Percentiles rank a stretch among this genome's conserved stretches.
Evolutionary conservation across 2,329 filamentous ascomycete species (phyloP).

Genomic region (Calonectria pteridis): DNA sequence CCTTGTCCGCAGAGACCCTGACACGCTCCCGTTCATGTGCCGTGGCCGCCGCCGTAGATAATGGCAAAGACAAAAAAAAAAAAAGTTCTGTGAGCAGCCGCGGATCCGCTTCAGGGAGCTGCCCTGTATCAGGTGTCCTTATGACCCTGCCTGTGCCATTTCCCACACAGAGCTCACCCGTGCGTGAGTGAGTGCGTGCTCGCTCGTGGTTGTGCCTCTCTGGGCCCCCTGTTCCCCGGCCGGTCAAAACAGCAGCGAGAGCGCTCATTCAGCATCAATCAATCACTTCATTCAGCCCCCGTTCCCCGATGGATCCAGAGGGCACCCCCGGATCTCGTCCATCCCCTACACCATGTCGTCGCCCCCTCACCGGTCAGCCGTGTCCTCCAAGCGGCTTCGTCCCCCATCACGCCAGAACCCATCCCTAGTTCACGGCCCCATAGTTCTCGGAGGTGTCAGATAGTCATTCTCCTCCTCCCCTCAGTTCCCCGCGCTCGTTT

Average conservation of each 20-base stretch:
- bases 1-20: not conserved
- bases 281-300: not conserved
- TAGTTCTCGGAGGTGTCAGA: not conserved
- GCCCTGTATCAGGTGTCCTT: slow-evolving; percentile 23
- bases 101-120: slow-evolving; percentile 32
- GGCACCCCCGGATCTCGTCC: slow-evolving; percentile 6
- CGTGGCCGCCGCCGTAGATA: not conserved
- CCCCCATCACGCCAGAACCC: slow-evolving; percentile 20
- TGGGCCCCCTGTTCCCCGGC: not conserved
- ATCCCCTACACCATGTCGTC: slow-evolving; percentile 22
- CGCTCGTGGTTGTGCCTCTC: not conserved
- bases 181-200: too few relatives aligned
- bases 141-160: slow-evolving; percentile 19
- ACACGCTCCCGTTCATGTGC: not conserved
- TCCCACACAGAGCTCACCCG: slow-evolving; percentile 17
- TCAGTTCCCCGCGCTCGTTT: slow-evolving; percentile 1
- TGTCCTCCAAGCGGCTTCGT: slow-evolving; percentile 21
- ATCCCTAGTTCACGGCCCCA: not conserved
- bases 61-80: too few relatives aligned
- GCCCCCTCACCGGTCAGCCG: slow-evolving; percentile 24
- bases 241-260: not conserved
- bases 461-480: not conserved
- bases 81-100: slow-evolving; percentile 5
- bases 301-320: not conserved
- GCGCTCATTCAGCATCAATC: not conserved